Percentiles rank a stretch among this genome's conserved stretches.
Evolutionary conservation across 2,329 filamentous ascomycete genomes (phyloP).

Genomic region (Fusarium equiseti): DNA sequence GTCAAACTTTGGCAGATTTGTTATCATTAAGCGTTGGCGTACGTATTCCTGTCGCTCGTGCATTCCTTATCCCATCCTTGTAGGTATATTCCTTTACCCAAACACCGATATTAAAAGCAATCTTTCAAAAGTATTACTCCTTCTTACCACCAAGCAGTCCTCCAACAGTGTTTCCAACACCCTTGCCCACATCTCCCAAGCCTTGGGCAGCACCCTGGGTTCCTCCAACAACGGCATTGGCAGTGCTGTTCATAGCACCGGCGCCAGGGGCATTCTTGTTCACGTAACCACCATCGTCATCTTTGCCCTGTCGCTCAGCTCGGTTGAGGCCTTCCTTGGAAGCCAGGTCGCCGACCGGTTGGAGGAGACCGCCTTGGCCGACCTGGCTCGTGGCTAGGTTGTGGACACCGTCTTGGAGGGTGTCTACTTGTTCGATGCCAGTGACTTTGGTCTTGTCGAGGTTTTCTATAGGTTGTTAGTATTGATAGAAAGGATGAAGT

Average conservation of each 20-base stretch:
- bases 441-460: slow-evolving; percentile 79
- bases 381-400: slow-evolving; percentile 72
- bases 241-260: slow-evolving; percentile 44
- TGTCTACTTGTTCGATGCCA: slow-evolving; percentile 74
- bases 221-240: slow-evolving; percentile 48
- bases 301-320: slow-evolving; percentile 72
- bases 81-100: slow-evolving; percentile 7
- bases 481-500: fast-evolving
- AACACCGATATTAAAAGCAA: slow-evolving; percentile 12
- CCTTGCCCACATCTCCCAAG: slow-evolving; percentile 41
- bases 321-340: slow-evolving; percentile 76
- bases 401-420: slow-evolving; percentile 75
- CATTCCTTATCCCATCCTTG: not conserved
- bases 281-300: slow-evolving; percentile 66
- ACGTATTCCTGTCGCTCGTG: not conserved
- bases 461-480: slow-evolving; percentile 61
- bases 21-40: slow-evolving; percentile 17
- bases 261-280: slow-evolving; percentile 50
- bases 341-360: slow-evolving; percentile 71
- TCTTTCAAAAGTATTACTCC: slow-evolving; percentile 19
- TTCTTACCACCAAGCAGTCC: slow-evolving; percentile 53
- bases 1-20: not conserved
- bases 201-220: slow-evolving; percentile 51
- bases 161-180: slow-evolving; percentile 46
- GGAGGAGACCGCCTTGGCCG: slow-evolving; percentile 74